Evolutionary conservation across 1,284 basidiomycete genomes (phyloP).

Genomic region (Entoloma clypeatum): DNA sequence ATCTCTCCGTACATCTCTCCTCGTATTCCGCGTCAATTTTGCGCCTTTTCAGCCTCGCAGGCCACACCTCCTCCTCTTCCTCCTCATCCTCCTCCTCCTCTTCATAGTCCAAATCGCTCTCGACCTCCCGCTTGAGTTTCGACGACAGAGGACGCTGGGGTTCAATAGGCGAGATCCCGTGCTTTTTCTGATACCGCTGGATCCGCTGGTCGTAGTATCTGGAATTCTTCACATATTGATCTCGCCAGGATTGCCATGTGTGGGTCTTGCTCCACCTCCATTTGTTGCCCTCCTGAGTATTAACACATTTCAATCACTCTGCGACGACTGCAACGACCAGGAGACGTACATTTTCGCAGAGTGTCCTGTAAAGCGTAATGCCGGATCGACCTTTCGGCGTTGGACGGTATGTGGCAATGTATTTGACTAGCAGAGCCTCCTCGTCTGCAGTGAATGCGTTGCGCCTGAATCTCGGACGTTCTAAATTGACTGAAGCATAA

Average conservation of each 20-base stretch:
- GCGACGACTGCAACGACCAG: slow-evolving; percentile 1
- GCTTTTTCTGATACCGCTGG: slow-evolving; percentile 27
- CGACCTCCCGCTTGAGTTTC: not conserved
- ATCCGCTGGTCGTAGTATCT: slow-evolving; percentile 40
- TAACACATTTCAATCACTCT: slow-evolving; percentile 1
- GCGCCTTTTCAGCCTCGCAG: slow-evolving; percentile 9
- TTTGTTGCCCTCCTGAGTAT: slow-evolving; percentile 25
- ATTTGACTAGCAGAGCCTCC: slow-evolving; percentile 37
- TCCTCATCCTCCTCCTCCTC: slow-evolving; percentile 1
- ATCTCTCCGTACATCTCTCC: slow-evolving; percentile 10
- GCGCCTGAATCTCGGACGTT: slow-evolving; percentile 3
- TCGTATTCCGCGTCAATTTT: slow-evolving; percentile 7
- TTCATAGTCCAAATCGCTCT: slow-evolving; percentile 6
- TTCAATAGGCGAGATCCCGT: slow-evolving; percentile 19
- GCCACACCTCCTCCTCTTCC: not conserved
- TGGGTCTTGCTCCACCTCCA: slow-evolving; percentile 46
- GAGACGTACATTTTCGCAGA: slow-evolving; percentile 36
- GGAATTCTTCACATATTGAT: slow-evolving; percentile 44
- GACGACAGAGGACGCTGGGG: not conserved
- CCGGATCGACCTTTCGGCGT: slow-evolving; percentile 35
- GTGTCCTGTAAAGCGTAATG: slow-evolving; percentile 36
- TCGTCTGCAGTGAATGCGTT: slow-evolving; percentile 34
- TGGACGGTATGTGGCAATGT: slow-evolving; percentile 38
- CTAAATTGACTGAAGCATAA: not conserved
- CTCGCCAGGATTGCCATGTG: slow-evolving; percentile 52